Base-by-base conservation (phyloP, 441 rosid species). In the Biscutella laevigata region DNA sequence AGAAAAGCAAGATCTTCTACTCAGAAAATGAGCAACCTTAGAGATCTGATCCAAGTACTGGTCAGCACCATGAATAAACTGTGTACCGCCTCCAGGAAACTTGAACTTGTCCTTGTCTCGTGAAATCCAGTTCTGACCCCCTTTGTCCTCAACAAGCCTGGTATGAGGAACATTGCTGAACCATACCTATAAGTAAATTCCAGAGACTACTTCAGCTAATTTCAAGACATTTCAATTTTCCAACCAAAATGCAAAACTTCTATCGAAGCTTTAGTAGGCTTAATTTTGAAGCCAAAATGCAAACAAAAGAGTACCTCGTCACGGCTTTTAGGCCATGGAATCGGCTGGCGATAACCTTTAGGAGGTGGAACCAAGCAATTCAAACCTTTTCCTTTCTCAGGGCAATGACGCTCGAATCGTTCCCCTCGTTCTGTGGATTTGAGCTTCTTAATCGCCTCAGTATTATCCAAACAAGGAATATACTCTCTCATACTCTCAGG, bases 1-100 rank as follows among this genome's bases (percentile, higher is more conserved):
- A 4, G 3, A 1, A 0, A 49, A 27, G 6, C 35, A 37, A 59
- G 20, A 9, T 13, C 26, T 12, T 38, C 38, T n/a, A 30, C 29
- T 56, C 4, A 4, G 51, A 50, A 56, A 13, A 30, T 6, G 25
- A 54, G 37, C 7, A 48, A 91, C 98, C 90, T 88, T 52, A 15
- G 88, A 51, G 47, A 92, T 86, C 78, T 88, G 94, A 67, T 86
- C 77, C 77, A 92, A 61, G 76, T 92, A 92, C 43, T 81, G 67
- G 51, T 86, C 82, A 40, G 97, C 98, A 38, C 98, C 98, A 35
- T 88, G 98, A 53, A 92, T 88, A 70, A 92, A 92, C 67, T 88
- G 97, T 1, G 98, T 92, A 38, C 98, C 98, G 16, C 98, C 98
- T 17, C 97, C 98, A 22, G 98, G 95, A 76, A 92, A 92, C 73